phyloP scores from a whole-genome alignment of 345 rosid genomes.

The Salix koriyanagi region DNA sequence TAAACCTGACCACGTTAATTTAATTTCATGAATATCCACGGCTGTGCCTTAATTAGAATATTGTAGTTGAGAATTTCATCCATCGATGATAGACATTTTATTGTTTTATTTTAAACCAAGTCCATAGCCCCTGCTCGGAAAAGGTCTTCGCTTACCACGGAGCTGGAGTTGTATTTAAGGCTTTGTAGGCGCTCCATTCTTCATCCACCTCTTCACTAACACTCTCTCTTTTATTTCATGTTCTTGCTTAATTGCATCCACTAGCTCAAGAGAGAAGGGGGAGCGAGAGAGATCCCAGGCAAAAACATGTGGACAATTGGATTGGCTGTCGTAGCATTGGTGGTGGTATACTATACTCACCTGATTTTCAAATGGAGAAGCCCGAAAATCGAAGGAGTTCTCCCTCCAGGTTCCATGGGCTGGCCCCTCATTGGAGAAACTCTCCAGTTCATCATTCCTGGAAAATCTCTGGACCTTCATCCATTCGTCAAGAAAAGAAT shows the following conservation, averaged over 20 bases:
- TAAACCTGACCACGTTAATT: too few relatives aligned
- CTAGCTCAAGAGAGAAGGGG: too few relatives aligned
- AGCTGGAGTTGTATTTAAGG: background rate
- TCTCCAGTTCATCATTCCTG: background rate
- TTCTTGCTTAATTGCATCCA: background rate
- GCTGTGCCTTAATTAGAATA: too few relatives aligned
- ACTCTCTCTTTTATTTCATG: background rate
- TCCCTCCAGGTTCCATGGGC: background rate
- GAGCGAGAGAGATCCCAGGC: background rate
- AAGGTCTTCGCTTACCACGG: background rate
- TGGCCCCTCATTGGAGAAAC: conserved; percentile 1
- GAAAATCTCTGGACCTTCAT: background rate
- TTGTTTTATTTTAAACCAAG: too few relatives aligned
- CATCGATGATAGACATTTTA: too few relatives aligned
- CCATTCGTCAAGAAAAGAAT: background rate
- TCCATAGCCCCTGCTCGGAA: too few relatives aligned
- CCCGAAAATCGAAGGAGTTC: background rate
- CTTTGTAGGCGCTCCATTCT: background rate
- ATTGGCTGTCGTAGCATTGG: background rate
- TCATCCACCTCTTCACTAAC: background rate
- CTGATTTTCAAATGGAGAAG: background rate
- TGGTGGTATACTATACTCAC: background rate
- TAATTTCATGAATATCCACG: too few relatives aligned
- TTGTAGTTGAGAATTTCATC: too few relatives aligned
- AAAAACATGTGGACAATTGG: background rate